These are phyloP conservation scores for Angophora floribunda DNA, from an alignment of 345 rosid species.

Conservation along the genomic window DNA sequence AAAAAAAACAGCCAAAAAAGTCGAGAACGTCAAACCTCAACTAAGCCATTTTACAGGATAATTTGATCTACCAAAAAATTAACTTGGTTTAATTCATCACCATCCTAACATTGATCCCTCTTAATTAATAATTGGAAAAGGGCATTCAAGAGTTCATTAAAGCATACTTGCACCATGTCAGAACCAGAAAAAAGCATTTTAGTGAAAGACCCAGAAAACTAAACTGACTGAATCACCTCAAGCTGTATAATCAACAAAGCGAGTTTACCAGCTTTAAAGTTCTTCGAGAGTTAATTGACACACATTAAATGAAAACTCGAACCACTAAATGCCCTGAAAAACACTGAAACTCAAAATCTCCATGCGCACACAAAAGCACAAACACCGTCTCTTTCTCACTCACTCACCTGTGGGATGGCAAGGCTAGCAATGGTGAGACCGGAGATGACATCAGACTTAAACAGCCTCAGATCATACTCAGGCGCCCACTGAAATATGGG, in stretches of 20 bases:
- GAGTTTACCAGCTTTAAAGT: background rate
- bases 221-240: background rate
- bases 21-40: background rate
- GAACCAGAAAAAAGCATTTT: background rate
- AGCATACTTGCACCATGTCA: background rate
- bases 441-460: slow-evolving; percentile 83
- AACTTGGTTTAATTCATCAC: background rate
- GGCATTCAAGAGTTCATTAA: background rate
- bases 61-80: background rate
- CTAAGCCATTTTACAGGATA: background rate
- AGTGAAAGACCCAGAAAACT: background rate
- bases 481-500: slow-evolving; percentile 86
- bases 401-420: slow-evolving; percentile 93
- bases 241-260: background rate
- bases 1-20: background rate
- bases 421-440: slow-evolving; percentile 99
- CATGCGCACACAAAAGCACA: background rate
- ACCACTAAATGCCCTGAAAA: background rate
- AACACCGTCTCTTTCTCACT: background rate
- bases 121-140: background rate
- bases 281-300: background rate
- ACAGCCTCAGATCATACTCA: slow-evolving; percentile 41
- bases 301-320: background rate
- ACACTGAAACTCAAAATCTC: background rate
- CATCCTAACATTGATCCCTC: background rate